Percentiles rank a stretch among this genome's conserved stretches.
Evolutionary conservation across 1,284 basidiomycete genomes (phyloP).

Genomic region (Sporisorium sorghi): DNA sequence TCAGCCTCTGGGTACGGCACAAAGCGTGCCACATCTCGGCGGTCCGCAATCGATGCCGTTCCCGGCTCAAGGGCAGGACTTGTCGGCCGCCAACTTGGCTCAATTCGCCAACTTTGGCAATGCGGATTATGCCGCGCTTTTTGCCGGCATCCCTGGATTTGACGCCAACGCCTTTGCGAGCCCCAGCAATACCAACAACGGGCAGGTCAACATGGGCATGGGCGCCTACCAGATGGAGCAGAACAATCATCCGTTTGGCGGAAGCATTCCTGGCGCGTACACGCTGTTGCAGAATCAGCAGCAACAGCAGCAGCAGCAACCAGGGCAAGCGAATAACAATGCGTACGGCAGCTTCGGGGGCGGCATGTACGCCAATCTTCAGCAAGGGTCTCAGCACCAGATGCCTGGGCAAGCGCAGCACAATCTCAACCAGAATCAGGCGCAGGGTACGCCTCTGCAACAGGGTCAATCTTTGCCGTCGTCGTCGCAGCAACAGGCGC

Average conservation of each 20-base stretch:
- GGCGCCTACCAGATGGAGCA: constrained; percentile 44
- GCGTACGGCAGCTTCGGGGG: constrained; percentile 18
- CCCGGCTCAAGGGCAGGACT: constrained; percentile 37
- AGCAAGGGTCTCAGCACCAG: constrained; percentile 28
- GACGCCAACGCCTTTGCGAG: constrained; percentile 31
- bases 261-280: constrained; percentile 56
- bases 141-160: constrained; percentile 45
- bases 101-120: constrained; percentile 37
- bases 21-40: constrained; percentile 55
- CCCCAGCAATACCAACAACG: constrained; percentile 25
- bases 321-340: constrained; percentile 19
- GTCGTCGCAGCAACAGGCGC: constrained; percentile 10
- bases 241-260: constrained; percentile 55
- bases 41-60: constrained; percentile 62
- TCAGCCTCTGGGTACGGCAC: constrained; percentile 48
- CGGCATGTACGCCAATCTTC: constrained; percentile 21
- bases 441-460: constrained; percentile 12
- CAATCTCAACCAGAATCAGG: constrained; percentile 15
- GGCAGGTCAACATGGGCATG: constrained; percentile 36
- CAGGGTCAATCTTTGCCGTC: constrained; percentile 3
- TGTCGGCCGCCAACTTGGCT: constrained; percentile 25
- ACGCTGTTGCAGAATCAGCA: constrained; percentile 51
- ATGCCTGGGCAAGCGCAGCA: constrained; percentile 28
- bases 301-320: constrained; percentile 22
- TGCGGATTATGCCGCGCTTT: constrained; percentile 40